These are phyloP conservation scores for Myriosclerotinia duriaeana DNA, from an alignment of 2,329 filamentous ascomycete genomes.

Conservation along the genomic window DNA sequence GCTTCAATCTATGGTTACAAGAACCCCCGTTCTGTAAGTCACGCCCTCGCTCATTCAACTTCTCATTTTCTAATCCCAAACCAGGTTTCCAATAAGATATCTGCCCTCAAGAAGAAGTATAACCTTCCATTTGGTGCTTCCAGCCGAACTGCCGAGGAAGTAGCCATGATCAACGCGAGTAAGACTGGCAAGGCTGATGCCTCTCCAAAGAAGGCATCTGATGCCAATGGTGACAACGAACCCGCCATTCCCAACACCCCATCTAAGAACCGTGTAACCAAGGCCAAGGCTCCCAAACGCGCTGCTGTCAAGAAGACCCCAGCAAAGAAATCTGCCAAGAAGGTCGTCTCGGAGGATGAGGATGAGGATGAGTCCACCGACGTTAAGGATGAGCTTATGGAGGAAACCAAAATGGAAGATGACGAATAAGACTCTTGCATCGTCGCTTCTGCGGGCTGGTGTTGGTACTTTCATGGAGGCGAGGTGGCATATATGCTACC, in stretches of 20 bases:
- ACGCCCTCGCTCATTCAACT: background rate
- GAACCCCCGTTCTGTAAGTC: slow-evolving; percentile 32
- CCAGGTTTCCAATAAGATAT: slow-evolving; percentile 31
- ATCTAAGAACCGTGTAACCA: slow-evolving; percentile 26
- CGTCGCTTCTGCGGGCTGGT: background rate
- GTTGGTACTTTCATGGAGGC: background rate
- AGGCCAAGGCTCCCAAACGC: slow-evolving; percentile 18
- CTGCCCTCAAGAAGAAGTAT: slow-evolving; percentile 36
- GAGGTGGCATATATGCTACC: background rate
- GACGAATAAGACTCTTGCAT: background rate
- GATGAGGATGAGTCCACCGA: slow-evolving; percentile 13
- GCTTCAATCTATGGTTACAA: slow-evolving; percentile 29
- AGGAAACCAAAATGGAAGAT: background rate
- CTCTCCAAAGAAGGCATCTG: slow-evolving; percentile 20
- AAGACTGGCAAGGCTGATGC: background rate
- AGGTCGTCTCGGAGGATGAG: background rate
- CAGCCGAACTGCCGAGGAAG: slow-evolving; percentile 3
- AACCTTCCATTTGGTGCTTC: slow-evolving; percentile 27
- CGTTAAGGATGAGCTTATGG: slow-evolving; percentile 13
- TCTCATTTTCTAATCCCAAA: background rate
- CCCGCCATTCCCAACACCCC: slow-evolving; percentile 21
- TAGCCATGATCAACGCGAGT: background rate
- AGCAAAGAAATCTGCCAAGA: slow-evolving; percentile 26
- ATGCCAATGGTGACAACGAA: slow-evolving; percentile 18
- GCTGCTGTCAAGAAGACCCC: slow-evolving; percentile 25